phyloP scores from a whole-genome alignment of 2,329 filamentous ascomycete species.

The Beauveria medogensis region DNA sequence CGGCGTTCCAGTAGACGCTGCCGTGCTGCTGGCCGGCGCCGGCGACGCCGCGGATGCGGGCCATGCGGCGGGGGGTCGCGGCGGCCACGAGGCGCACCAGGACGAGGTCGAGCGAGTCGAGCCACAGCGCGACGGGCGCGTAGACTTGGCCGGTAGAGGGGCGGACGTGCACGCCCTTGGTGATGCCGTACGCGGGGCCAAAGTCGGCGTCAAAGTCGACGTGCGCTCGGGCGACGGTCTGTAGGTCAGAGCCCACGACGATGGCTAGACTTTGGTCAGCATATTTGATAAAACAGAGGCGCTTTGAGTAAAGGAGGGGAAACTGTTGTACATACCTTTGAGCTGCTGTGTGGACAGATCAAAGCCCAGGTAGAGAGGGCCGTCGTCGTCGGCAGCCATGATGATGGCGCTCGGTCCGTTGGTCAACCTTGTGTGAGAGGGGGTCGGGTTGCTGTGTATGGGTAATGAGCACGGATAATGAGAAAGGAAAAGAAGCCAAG shows the following conservation, averaged over 20 bases:
- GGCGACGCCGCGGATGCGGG: slow-evolving; percentile 70
- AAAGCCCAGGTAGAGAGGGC: slow-evolving; percentile 78
- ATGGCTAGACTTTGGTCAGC: slow-evolving; percentile 48
- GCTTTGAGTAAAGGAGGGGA: neutral
- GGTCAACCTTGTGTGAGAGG: neutral
- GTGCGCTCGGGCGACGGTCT: slow-evolving; percentile 75
- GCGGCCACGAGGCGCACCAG: slow-evolving; percentile 62
- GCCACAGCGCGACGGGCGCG: slow-evolving; percentile 87
- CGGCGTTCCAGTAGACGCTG: slow-evolving; percentile 81
- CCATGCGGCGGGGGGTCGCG: slow-evolving; percentile 56
- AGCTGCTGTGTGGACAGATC: slow-evolving; percentile 96
- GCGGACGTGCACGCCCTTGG: slow-evolving; percentile 82
- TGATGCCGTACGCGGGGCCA: slow-evolving; percentile 62
- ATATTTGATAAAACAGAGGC: too few species aligned
- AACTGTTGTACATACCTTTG: slow-evolving; percentile 54
- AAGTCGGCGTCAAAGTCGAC: slow-evolving; percentile 93
- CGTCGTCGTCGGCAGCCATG: slow-evolving; percentile 18
- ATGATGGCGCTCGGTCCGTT: neutral
- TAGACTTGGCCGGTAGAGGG: slow-evolving; percentile 80
- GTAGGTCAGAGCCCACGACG: slow-evolving; percentile 74
- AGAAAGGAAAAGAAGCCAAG: too few species aligned
- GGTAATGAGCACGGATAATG: too few species aligned
- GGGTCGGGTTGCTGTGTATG: too few species aligned
- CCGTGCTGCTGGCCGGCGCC: slow-evolving; percentile 97
- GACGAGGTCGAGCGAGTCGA: slow-evolving; percentile 85